These are phyloP conservation scores for Diaporthe australafricana DNA, from an alignment of 2,329 filamentous ascomycete genomes.

Conservation along the genomic window DNA sequence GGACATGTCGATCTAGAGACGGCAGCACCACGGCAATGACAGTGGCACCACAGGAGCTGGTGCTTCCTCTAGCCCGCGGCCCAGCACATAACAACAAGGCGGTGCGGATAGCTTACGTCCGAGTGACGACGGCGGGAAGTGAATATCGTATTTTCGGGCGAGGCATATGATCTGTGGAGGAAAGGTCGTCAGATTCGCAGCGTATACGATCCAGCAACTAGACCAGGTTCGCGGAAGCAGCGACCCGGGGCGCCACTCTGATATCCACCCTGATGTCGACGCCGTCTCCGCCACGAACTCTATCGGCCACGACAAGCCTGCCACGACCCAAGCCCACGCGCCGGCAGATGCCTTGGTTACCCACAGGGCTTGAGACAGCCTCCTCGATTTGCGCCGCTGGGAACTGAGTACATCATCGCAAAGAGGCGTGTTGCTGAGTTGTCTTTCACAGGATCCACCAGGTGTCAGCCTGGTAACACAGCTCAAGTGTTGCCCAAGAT, in stretches of 20 bases:
- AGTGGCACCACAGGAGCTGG: not conserved
- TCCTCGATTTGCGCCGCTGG: not conserved
- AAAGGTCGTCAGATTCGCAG: not conserved
- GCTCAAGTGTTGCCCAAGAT: too few species aligned
- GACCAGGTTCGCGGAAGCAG: slow-evolving; percentile 4
- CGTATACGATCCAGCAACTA: not conserved
- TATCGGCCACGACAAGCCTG: slow-evolving; percentile 11
- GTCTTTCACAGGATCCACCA: not conserved
- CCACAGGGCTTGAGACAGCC: not conserved
- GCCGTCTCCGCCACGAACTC: slow-evolving; percentile 11
- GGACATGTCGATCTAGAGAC: too few species aligned
- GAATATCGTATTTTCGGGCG: too few species aligned
- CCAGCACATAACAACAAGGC: too few species aligned
- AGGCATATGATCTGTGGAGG: too few species aligned
- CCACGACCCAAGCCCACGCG: not conserved
- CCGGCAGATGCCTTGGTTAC: not conserved
- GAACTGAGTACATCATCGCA: not conserved
- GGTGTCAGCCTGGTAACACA: not conserved
- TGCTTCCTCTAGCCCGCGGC: too few species aligned
- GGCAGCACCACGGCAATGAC: not conserved
- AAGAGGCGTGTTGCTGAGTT: not conserved
- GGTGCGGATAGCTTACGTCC: too few species aligned
- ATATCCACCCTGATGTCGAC: slow-evolving; percentile 16
- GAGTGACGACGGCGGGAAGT: too few species aligned
- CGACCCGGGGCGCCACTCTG: not conserved